phyloP scores from a whole-genome alignment of 2,329 filamentous ascomycete species.

The Apiospora koreana region DNA sequence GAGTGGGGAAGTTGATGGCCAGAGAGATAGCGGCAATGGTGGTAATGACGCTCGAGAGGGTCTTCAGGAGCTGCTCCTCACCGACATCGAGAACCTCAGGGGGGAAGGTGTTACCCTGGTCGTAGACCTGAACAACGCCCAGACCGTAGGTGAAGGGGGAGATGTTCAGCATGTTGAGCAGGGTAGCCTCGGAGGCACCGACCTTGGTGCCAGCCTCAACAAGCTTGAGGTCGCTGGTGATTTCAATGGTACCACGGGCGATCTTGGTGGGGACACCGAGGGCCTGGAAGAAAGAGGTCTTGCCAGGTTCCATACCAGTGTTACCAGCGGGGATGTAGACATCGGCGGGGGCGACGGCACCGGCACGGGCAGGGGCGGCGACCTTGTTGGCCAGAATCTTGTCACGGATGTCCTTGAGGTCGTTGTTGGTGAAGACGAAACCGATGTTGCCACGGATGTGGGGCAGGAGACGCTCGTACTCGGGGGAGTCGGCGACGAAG shows the following conservation, averaged over 20 bases:
- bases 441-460: slow-evolving; percentile 97
- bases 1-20: slow-evolving; percentile 90
- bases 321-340: slow-evolving; percentile 97
- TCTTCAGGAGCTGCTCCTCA: slow-evolving; percentile 88
- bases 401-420: slow-evolving; percentile 89
- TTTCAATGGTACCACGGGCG: slow-evolving; percentile 99
- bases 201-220: slow-evolving; percentile 92
- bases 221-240: slow-evolving; percentile 96
- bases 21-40: slow-evolving; percentile 91
- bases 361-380: slow-evolving; percentile 94
- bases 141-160: slow-evolving; percentile 99
- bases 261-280: slow-evolving; percentile 99
- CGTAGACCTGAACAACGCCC: slow-evolving; percentile 94
- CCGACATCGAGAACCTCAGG: slow-evolving; percentile 86
- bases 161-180: slow-evolving; percentile 99
- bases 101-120: slow-evolving; percentile 91
- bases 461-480: slow-evolving; percentile 97
- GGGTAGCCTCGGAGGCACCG: slow-evolving; percentile 96
- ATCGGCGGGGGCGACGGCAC: slow-evolving; percentile 90
- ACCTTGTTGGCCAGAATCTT: slow-evolving; percentile 97
- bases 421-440: slow-evolving; percentile 99
- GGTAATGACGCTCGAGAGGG: slow-evolving; percentile 77
- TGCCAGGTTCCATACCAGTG: slow-evolving; percentile 99
- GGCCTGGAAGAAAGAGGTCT: slow-evolving; percentile 99
- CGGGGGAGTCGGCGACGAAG: slow-evolving; percentile 85